Base-by-base conservation (phyloP, 139 green algal genomes). In the Coelastrella sp. region DNA sequence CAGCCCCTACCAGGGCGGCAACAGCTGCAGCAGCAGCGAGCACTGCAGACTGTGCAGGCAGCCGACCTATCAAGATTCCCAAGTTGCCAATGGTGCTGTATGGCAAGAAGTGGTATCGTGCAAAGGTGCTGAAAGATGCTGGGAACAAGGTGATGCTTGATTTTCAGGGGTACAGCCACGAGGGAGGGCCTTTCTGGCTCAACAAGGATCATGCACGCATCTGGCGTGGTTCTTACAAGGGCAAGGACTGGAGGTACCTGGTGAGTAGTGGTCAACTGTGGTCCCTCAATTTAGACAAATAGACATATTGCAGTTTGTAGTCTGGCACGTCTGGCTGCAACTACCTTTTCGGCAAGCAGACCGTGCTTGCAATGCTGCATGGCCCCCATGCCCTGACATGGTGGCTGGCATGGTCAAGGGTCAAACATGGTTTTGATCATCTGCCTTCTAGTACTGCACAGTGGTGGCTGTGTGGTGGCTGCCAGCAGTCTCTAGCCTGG, bases 161-260 rank as follows among this genome's bases (percentile, higher is more conserved):
- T 91, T 97, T 94, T 71, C 91, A 91, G 16, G 95, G 95, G 20
- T 93, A 94, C 80, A 93, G 94, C 47, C 59, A 91, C 32, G 73
- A 83, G 74, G 79, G 90, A 0, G 91, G 88, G 13, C 83, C 91
- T 11, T 73, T 94, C 5, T 97, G 94, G 96, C 83, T 98, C 19
- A 57, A 92, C 5, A 83, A 89, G n/a, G 90, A 93, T 77, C 95
- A 90, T 60, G 89, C 96, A 19, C 93, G 96, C 66, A 95, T 98
- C 73, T 98, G 96, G 96, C 91, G 93, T 11, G 96, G 96, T 76
- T 96, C 93, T 5, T 96, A 97, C 90, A 97, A 97, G 93, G 95
- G 95, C 87, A 95, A 94, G 85, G 96, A 97, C 80, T 98, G 96
- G 96, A 92, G 92, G 60, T 93, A 98, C 86, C 89, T 97, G 92